These are phyloP conservation scores for Phytophthora cactorum DNA, from an alignment of 352 stramenopile genomes.

Conservation along the genomic window DNA sequence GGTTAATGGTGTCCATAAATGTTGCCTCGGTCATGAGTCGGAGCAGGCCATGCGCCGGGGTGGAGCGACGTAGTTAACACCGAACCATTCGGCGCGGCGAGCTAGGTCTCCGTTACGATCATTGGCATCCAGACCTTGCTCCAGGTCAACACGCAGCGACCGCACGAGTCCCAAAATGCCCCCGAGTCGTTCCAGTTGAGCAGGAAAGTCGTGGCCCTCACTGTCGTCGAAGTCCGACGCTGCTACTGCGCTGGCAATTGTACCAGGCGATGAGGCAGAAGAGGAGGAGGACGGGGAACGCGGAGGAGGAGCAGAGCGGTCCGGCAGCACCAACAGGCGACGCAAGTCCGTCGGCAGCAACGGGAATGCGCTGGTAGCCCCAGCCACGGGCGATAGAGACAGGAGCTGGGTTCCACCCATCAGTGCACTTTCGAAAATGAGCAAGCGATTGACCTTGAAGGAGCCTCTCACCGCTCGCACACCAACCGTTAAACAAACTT, in stretches of 20 bases:
- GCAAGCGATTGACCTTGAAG: too few species aligned
- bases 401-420: slow-evolving; percentile 25
- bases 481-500: too few species aligned
- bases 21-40: slow-evolving; percentile 56
- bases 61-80: slow-evolving; percentile 44
- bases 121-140: slow-evolving; percentile 22
- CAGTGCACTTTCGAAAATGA: too few species aligned
- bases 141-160: slow-evolving; percentile 44
- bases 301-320: not conserved
- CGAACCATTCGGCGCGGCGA: slow-evolving; percentile 29
- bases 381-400: slow-evolving; percentile 9
- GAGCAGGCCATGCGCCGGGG: slow-evolving; percentile 21
- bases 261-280: slow-evolving; percentile 13
- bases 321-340: slow-evolving; percentile 18
- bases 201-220: slow-evolving; percentile 10
- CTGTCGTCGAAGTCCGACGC: slow-evolving; percentile 5
- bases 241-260: slow-evolving; percentile 19
- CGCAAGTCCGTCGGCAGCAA: slow-evolving; percentile 29
- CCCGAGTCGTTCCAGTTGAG: slow-evolving; percentile 45
- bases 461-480: too few species aligned
- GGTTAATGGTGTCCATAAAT: slow-evolving; percentile 61
- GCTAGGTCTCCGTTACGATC: slow-evolving; percentile 8
- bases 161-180: slow-evolving; percentile 51
- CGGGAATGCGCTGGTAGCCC: not conserved
- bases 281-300: slow-evolving; percentile 10